These are phyloP conservation scores for Fraxinus americana DNA, from an alignment of 257 asterid genomes.

Conservation along the genomic window DNA sequence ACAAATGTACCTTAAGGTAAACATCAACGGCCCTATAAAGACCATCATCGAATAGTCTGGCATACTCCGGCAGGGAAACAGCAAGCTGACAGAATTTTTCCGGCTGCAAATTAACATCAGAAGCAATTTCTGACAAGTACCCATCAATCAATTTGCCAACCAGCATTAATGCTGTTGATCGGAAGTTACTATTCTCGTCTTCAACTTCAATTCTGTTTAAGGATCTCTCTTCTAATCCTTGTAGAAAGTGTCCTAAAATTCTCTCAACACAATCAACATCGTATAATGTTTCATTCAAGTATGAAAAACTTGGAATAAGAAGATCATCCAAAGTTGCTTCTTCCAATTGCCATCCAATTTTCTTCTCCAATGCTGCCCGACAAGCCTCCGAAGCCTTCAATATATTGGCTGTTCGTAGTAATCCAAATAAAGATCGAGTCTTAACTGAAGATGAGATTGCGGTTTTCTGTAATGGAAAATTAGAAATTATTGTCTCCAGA, in stretches of 20 bases:
- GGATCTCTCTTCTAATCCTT: conserved; percentile 53
- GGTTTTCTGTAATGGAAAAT: conserved; percentile 59
- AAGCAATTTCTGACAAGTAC: conserved; percentile 92
- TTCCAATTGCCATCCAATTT: conserved; percentile 82
- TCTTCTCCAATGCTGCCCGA: conserved; percentile 67
- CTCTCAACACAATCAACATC: conserved; percentile 92
- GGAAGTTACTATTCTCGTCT: conserved; percentile 20
- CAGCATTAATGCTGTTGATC: conserved; percentile 70
- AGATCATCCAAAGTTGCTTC: conserved; percentile 87
- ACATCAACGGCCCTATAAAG: conserved; percentile 98
- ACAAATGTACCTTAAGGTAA: conserved; percentile 68
- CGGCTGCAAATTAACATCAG: conserved; percentile 83
- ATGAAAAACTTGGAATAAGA: conserved; percentile 89
- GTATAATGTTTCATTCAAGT: conserved; percentile 81
- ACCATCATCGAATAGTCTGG: conserved; percentile 89
- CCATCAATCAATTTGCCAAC: conserved; percentile 94
- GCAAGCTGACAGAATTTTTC: conserved; percentile 76
- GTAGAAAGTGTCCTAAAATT: conserved; percentile 62
- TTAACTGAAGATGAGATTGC: conserved; percentile 42
- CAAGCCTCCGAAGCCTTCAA: conserved; percentile 72
- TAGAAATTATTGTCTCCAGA: conserved; percentile 63
- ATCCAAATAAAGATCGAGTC: conserved; percentile 66
- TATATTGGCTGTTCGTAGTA: conserved; percentile 73
- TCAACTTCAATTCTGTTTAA: conserved; percentile 39
- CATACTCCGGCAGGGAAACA: conserved; percentile 69